Conservation (phyloP, 2,329 filamentous ascomycete genomes). For the Hymenotorrendiella dingleyae region DNA sequence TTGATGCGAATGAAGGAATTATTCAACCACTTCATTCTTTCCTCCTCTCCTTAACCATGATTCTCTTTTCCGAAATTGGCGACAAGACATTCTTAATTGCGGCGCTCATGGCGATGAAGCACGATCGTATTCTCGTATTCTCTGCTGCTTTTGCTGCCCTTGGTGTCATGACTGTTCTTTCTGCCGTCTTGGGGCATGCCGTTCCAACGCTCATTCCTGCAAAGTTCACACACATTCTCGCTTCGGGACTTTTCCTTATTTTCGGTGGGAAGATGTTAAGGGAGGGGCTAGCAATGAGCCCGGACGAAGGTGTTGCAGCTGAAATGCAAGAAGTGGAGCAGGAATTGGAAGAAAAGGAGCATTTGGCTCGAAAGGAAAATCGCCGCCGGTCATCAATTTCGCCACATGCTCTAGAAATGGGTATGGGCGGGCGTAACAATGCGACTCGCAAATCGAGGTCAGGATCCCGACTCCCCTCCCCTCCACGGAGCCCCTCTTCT, state of each 20-base stretch:
- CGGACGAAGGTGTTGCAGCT: constrained; percentile 85
- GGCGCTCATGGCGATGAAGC: constrained; percentile 98
- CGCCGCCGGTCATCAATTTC: constrained; percentile 63
- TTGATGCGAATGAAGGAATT: constrained; percentile 47
- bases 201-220: constrained; percentile 88
- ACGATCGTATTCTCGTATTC: constrained; percentile 88
- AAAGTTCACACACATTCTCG: constrained; percentile 81
- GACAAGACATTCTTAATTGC: constrained; percentile 99
- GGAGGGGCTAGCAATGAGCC: constrained; percentile 84
- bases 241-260: constrained; percentile 77
- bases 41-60: constrained; percentile 91
- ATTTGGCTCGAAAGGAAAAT: constrained; percentile 60
- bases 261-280: constrained; percentile 81
- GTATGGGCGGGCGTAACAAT: constrained; percentile 50
- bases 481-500: constrained; percentile 73
- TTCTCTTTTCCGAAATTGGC: constrained; percentile 90
- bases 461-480: constrained; percentile 71
- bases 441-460: constrained; percentile 64
- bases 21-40: constrained; percentile 85
- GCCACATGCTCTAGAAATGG: constrained; percentile 75
- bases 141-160: constrained; percentile 89
- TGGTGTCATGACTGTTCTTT: constrained; percentile 90
- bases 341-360: constrained; percentile 90
- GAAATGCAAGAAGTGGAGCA: constrained; percentile 97
- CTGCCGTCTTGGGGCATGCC: constrained; percentile 85